These are phyloP conservation scores for Candida sanyaensis DNA, from an alignment of 1,139 yeast genomes.

Conservation along the genomic window DNA sequence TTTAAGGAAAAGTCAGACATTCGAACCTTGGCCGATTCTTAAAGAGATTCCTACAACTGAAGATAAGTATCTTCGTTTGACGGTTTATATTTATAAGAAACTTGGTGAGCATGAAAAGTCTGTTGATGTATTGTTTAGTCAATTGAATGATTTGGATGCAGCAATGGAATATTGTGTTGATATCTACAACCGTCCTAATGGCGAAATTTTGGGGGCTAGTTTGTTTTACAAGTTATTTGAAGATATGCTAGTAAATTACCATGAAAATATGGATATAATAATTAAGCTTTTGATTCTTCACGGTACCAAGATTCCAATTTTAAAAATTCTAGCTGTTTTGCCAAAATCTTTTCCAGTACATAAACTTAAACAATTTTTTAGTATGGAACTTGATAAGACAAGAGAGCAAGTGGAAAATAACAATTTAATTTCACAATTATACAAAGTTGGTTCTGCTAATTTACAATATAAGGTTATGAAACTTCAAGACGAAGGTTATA, in stretches of 20 bases:
- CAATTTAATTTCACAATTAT: constrained; percentile 32
- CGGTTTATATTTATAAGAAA: constrained; percentile 60
- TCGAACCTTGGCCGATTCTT: constrained; percentile 50
- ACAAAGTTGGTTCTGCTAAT: constrained; percentile 39
- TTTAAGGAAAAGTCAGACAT: constrained; percentile 33
- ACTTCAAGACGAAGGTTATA: constrained; percentile 35
- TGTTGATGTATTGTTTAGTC: constrained; percentile 60
- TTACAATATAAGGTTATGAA: constrained; percentile 36
- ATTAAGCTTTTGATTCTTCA: constrained; percentile 47
- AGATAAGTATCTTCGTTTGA: constrained; percentile 40
- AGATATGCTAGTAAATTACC: constrained; percentile 35
- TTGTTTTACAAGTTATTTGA: constrained; percentile 41
- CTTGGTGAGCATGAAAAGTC: constrained; percentile 67
- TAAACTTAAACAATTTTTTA: constrained; percentile 47
- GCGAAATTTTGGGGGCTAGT: constrained; percentile 38
- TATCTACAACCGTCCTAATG: constrained; percentile 40
- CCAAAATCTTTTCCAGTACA: constrained; percentile 52
- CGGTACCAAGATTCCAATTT: constrained; percentile 56
- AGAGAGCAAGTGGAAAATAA: constrained; percentile 28
- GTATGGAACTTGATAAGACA: constrained; percentile 43
- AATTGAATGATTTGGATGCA: constrained; percentile 55
- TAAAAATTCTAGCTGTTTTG: constrained; percentile 49
- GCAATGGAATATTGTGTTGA: constrained; percentile 65
- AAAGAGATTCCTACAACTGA: constrained; percentile 40
- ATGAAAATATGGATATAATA: constrained; percentile 37